Base-by-base conservation (phyloP, 768 basidiomycete genomes). In the Rhizopogon sp. region DNA sequence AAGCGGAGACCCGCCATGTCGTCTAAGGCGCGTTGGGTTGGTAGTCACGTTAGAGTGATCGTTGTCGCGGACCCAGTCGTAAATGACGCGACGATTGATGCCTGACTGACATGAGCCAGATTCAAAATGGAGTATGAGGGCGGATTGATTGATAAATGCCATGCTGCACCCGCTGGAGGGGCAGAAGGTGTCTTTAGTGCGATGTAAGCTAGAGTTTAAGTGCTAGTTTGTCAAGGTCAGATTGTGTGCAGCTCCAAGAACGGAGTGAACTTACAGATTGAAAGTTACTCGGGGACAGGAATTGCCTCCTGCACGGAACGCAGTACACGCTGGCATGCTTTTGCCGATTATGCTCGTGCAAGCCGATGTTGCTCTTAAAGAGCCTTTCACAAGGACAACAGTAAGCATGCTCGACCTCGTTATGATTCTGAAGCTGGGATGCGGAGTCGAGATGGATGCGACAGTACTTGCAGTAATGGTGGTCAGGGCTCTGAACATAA, bases 91-190 rank as follows among this genome's bases (percentile, higher is more conserved):
- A 55, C 77, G 76, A 37, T 65, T 65, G 40, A 79, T 65, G 13
- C 81, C 77, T 0, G 84, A 85, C 22, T 59, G 50, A 63, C 88
- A 88, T 3, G 63, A 57, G 1, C 85, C 86, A 9, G 75, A 70
- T 62, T 89, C 88, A 63, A 87, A 74, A 65, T 90, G 87, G 35
- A 79, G 75, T 28, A 81, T 62, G 45, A 88, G 72, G 9, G 83
- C 80, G 8, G 84, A 76, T 42, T 60, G 68, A 17, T 77, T 80
- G 50, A 82, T 65, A 66, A 88, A 88, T 1, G 52, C 59, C n/a
- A 58, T 58, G 1, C 54, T 66, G 62, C 88, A 89, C 33, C 74
- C 73, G 5, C 20, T 55, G 53, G 74, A 70, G 0, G 71, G 68
- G 62, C 77, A 69, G 57, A 67, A 60, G 70, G 81, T 45, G 22